A percentile compares a stretch with the other conserved stretches of the same genome.
phyloP scores from a whole-genome alignment of 129 eudicot genomes.

The Artemisia annua region DNA sequence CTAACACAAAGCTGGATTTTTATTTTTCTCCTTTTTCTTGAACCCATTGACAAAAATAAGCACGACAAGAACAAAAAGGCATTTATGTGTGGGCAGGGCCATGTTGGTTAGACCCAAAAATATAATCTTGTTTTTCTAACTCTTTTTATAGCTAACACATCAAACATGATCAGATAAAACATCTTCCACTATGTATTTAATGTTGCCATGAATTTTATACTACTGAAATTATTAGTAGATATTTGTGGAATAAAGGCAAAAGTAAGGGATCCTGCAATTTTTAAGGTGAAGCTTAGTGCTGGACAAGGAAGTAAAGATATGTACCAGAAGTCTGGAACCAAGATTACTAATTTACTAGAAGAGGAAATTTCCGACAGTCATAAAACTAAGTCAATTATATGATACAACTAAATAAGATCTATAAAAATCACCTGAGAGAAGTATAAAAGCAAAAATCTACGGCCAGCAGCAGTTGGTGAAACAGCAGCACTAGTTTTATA shows the following conservation, averaged over 20 bases:
- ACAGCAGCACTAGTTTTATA: slow-evolving; percentile 60
- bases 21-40: background rate
- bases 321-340: slow-evolving; percentile 3
- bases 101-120: no score
- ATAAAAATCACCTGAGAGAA: slow-evolving; percentile 59
- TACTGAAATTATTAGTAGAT: no score
- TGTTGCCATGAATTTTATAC: background rate
- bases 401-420: slow-evolving; percentile 1
- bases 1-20: slow-evolving; percentile 2
- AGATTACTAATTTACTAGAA: slow-evolving; percentile 4
- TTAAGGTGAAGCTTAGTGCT: no score
- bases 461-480: slow-evolving; percentile 60
- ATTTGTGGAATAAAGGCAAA: no score
- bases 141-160: no score
- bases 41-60: background rate
- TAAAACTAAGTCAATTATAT: slow-evolving; percentile 6
- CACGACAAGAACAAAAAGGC: no score
- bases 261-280: no score
- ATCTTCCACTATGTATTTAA: background rate
- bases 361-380: slow-evolving; percentile 1
- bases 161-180: no score
- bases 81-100: no score
- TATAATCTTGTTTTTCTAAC: no score
- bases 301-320: no score
- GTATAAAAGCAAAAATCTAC: slow-evolving; percentile 87